A percentile compares a stretch with the other conserved stretches of the same genome.
phyloP scores from a whole-genome alignment of 73 alveolate species.

The Effrenium voratum region DNA sequence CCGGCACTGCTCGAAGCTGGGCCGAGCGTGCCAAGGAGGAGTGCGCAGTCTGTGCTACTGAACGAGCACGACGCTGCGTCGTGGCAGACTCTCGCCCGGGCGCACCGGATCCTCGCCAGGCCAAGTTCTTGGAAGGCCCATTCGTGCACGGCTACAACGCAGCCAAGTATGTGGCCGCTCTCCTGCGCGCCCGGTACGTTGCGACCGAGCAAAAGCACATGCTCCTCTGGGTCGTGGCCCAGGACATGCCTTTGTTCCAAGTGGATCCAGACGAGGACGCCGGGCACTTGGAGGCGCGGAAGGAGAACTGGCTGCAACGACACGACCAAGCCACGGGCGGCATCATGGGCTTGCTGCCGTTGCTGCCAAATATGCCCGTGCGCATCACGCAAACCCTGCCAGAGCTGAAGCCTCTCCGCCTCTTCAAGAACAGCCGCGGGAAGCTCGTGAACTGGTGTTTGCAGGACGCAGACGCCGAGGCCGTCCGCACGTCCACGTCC shows the following conservation, averaged over 20 bases:
- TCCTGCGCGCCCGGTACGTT: neutral
- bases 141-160: neutral
- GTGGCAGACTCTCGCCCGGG: neutral
- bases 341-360: neutral
- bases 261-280: neutral
- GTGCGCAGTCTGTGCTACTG: neutral
- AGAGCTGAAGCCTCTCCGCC: neutral
- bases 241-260: too few species aligned
- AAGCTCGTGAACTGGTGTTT: neutral
- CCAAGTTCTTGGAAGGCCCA: neutral
- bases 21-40: neutral
- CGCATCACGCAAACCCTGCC: slow-evolving; percentile 19
- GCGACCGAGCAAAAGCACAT: neutral
- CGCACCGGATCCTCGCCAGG: neutral
- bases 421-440: slow-evolving; percentile 9
- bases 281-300: neutral
- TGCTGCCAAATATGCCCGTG: neutral
- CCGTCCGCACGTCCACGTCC: neutral
- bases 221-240: neutral
- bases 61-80: neutral
- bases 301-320: neutral
- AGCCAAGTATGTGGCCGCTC: neutral
- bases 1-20: neutral
- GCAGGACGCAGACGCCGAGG: neutral
- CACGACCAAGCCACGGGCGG: neutral